Evolutionary conservation across 2,329 filamentous ascomycete genomes (phyloP).

Genomic region (Penicillium oxalicum): DNA sequence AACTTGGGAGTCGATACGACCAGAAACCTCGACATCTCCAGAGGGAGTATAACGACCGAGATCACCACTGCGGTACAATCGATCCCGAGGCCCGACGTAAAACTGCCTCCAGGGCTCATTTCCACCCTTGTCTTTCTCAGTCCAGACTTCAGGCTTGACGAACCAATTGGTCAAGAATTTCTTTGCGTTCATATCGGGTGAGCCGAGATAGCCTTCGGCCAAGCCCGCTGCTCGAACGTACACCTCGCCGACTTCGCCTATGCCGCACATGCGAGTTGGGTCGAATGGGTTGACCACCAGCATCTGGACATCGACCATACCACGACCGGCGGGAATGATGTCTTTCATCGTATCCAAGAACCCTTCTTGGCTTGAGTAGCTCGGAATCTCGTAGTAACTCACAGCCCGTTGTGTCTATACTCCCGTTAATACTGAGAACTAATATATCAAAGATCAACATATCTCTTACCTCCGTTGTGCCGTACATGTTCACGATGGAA

Average conservation of each 20-base stretch:
- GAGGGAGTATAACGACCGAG: conserved; percentile 67
- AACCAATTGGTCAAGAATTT: conserved; percentile 90
- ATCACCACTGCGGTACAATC: conserved; percentile 83
- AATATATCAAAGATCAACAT: too few relatives aligned
- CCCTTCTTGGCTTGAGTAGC: conserved; percentile 55
- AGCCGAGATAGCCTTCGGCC: conserved; percentile 70
- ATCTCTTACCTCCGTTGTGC: conserved; percentile 61
- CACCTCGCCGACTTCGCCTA: conserved; percentile 80
- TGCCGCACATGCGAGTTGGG: conserved; percentile 62
- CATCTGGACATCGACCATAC: conserved; percentile 85
- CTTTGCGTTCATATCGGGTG: conserved; percentile 56
- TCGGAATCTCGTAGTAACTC: conserved; percentile 74
- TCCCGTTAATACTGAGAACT: background rate
- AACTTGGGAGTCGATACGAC: conserved; percentile 80
- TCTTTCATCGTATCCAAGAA: conserved; percentile 63
- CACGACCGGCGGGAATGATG: conserved; percentile 73
- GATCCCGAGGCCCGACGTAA: conserved; percentile 76
- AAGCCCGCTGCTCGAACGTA: conserved; percentile 76
- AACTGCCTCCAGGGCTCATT: conserved; percentile 70
- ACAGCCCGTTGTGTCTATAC: conserved; percentile 63
- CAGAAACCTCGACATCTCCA: conserved; percentile 70
- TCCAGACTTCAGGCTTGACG: conserved; percentile 65
- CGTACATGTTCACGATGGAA: conserved; percentile 78
- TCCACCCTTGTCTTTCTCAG: conserved; percentile 52
- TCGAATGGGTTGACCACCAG: conserved; percentile 71